Evolutionary conservation across 441 rosid genomes (phyloP).

Genomic region (Adansonia gregorii): DNA sequence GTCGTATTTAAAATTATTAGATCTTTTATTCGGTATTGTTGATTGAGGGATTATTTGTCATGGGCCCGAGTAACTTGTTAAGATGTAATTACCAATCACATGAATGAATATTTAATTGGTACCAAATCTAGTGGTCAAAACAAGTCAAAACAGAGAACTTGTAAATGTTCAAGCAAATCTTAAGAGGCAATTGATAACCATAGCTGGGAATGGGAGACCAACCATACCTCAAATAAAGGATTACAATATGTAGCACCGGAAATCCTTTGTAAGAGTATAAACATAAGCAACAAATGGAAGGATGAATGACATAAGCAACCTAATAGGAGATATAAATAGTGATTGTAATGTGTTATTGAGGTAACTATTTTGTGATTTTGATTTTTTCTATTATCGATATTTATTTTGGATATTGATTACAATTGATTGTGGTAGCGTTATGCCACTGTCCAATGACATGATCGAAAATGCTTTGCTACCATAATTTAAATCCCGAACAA

Average conservation of each 20-base stretch:
- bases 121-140: background rate
- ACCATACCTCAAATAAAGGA: constrained; percentile 45
- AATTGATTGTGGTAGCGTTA: too few relatives aligned
- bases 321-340: too few relatives aligned
- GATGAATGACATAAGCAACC: constrained; percentile 48
- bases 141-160: background rate
- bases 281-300: constrained; percentile 68
- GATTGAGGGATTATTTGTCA: too few relatives aligned
- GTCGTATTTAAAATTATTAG: too few relatives aligned
- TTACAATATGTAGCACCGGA: constrained; percentile 71
- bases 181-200: background rate
- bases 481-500: constrained; percentile 50
- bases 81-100: background rate
- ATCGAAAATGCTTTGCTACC: constrained; percentile 34
- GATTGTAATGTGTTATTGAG: too few relatives aligned
- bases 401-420: too few relatives aligned
- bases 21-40: too few relatives aligned
- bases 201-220: background rate
- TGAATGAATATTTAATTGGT: background rate
- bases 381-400: too few relatives aligned
- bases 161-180: background rate
- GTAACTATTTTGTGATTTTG: too few relatives aligned
- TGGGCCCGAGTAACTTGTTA: too few relatives aligned
- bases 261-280: constrained; percentile 65
- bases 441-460: constrained; percentile 42